These are phyloP conservation scores for Candida germanica DNA, from an alignment of 805 yeast species.

Conservation along the genomic window DNA sequence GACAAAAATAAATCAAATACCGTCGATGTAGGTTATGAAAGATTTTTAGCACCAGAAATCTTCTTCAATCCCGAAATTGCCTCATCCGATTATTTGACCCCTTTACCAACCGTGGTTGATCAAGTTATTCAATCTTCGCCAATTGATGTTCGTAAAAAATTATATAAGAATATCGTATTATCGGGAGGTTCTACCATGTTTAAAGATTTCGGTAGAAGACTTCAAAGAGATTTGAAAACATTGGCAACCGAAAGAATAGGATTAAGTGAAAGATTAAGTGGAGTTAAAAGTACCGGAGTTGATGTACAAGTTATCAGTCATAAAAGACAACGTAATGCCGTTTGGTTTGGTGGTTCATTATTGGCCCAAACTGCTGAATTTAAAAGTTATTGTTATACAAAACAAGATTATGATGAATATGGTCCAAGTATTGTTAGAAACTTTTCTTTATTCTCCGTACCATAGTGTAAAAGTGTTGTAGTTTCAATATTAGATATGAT, in stretches of 20 bases:
- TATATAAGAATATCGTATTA: slow-evolving; percentile 91
- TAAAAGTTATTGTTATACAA: slow-evolving; percentile 93
- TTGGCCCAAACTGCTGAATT: slow-evolving; percentile 97
- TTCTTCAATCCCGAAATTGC: slow-evolving; percentile 98
- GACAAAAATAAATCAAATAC: slow-evolving; percentile 50
- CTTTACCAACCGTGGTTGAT: slow-evolving; percentile 94
- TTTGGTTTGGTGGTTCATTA: slow-evolving; percentile 98
- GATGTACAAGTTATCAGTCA: slow-evolving; percentile 96
- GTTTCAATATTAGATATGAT: too few species aligned
- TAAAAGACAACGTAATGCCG: slow-evolving; percentile 97
- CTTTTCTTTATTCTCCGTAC: slow-evolving; percentile 90
- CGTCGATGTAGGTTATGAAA: slow-evolving; percentile 95
- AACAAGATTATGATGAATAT: slow-evolving; percentile 94
- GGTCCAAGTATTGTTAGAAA: slow-evolving; percentile 98
- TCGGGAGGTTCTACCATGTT: slow-evolving; percentile 99
- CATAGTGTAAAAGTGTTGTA: too few species aligned
- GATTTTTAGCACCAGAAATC: slow-evolving; percentile 98
- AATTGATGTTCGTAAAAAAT: slow-evolving; percentile 95
- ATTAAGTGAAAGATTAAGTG: slow-evolving; percentile 71
- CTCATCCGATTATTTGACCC: slow-evolving; percentile 90
- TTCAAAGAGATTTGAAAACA: slow-evolving; percentile 88
- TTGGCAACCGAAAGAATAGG: slow-evolving; percentile 88
- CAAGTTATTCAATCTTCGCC: slow-evolving; percentile 93
- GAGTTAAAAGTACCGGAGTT: slow-evolving; percentile 84
- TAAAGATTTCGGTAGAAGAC: slow-evolving; percentile 94